Evolutionary conservation across 345 rosid genomes (phyloP).

Genomic region (Salix viminalis): DNA sequence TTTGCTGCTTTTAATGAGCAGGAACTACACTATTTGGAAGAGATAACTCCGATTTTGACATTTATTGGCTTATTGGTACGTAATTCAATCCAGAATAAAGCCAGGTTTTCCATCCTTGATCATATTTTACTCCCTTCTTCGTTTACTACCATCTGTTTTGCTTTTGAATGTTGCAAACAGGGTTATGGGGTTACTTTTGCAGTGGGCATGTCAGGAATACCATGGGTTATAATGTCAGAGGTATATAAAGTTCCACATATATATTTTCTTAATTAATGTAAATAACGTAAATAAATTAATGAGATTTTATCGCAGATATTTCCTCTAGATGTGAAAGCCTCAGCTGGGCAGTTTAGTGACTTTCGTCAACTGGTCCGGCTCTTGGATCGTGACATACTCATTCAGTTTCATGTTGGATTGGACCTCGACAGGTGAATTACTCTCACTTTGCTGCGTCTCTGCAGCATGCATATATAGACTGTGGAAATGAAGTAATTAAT

Average conservation of each 20-base stretch:
- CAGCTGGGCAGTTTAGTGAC: slow-evolving; percentile 3
- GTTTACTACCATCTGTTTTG: no score
- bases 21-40: no score
- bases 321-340: not conserved
- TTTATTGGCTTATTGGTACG: no score
- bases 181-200: slow-evolving; percentile 47
- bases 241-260: slow-evolving; percentile 22
- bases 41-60: no score
- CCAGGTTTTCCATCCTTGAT: no score
- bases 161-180: not conserved
- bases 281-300: no score
- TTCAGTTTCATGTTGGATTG: not conserved
- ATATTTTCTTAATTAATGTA: not conserved
- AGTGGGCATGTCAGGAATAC: slow-evolving; percentile 69
- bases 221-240: slow-evolving; percentile 86
- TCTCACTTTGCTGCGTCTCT: no score
- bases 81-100: no score
- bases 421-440: not conserved
- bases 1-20: no score
- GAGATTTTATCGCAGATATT: not conserved
- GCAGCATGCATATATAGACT: no score
- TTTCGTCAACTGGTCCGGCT: not conserved
- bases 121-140: no score
- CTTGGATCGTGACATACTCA: not conserved
- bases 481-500: no score